Conservation (phyloP, 2,329 filamentous ascomycete genomes). For the Colletotrichum euphorbiae region DNA sequence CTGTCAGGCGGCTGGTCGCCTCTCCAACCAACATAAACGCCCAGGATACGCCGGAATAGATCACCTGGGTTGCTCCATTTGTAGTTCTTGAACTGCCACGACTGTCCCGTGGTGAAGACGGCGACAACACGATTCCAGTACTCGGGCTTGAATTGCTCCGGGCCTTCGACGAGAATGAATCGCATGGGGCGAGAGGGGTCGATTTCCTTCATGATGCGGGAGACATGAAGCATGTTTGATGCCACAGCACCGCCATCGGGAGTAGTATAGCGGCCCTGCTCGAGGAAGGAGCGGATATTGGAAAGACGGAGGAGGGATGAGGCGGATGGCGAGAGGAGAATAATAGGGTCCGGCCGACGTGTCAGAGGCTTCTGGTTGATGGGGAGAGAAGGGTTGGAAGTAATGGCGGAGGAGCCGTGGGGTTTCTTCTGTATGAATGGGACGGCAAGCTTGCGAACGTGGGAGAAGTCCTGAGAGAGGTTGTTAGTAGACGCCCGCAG, state of each 20-base stretch:
- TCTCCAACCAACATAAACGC: conserved; percentile 91
- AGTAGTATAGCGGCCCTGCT: conserved; percentile 83
- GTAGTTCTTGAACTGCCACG: conserved; percentile 99
- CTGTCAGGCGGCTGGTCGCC: conserved; percentile 83
- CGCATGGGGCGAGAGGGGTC: conserved; percentile 80
- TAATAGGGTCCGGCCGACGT: conserved; percentile 82
- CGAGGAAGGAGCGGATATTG: conserved; percentile 95
- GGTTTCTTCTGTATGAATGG: conserved; percentile 77
- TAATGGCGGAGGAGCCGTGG: conserved; percentile 53
- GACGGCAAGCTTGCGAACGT: conserved; percentile 87
- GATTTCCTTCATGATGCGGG: conserved; percentile 78
- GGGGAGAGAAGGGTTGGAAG: conserved; percentile 59
- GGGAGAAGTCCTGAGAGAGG: conserved; percentile 82
- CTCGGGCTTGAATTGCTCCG: conserved; percentile 95
- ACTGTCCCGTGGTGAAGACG: conserved; percentile 96
- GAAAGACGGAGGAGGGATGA: conserved; percentile 94
- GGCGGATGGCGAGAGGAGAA: conserved; percentile 94
- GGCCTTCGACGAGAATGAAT: conserved; percentile 94
- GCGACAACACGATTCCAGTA: conserved; percentile 97
- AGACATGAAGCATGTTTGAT: conserved; percentile 86
- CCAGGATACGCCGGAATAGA: conserved; percentile 88
- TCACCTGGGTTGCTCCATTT: conserved; percentile 93
- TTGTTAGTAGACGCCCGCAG: neutral
- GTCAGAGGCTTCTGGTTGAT: conserved; percentile 65
- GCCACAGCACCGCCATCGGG: conserved; percentile 76